These are phyloP conservation scores for Aspergillus sp. DNA, from an alignment of 2,329 filamentous ascomycete genomes.

Conservation along the genomic window DNA sequence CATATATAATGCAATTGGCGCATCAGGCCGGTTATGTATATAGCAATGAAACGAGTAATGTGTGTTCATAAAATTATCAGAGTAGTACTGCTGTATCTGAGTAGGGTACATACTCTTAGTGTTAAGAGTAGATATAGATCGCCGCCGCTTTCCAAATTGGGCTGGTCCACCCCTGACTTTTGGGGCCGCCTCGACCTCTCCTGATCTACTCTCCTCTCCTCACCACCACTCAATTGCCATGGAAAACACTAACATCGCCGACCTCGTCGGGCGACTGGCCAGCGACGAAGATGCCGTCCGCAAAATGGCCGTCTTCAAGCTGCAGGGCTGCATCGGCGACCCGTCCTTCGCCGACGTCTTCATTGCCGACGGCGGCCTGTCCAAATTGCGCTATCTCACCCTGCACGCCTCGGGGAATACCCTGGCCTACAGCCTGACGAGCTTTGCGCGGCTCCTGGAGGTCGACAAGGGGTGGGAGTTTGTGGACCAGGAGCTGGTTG, in stretches of 20 bases:
- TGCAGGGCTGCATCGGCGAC: conserved; percentile 90
- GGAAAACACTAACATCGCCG: conserved; percentile 48
- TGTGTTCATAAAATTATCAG: conserved; percentile 1
- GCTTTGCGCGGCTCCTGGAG: conserved; percentile 76
- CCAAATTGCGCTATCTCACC: conserved; percentile 70
- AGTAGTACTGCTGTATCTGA: too few species aligned
- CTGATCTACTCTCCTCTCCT: neutral
- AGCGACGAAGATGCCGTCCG: conserved; percentile 75
- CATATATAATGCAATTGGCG: too few species aligned
- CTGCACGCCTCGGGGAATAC: conserved; percentile 86
- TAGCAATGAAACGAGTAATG: too few species aligned
- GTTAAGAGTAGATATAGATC: too few species aligned
- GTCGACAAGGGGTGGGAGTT: conserved; percentile 95
- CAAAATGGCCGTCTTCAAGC: conserved; percentile 98
- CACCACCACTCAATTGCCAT: conserved; percentile 23
- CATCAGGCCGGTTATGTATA: neutral
- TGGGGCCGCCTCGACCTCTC: too few species aligned
- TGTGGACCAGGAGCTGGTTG: conserved; percentile 44
- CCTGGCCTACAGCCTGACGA: conserved; percentile 86
- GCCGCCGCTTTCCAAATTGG: too few species aligned
- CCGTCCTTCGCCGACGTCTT: conserved; percentile 95
- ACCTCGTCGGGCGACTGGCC: conserved; percentile 50
- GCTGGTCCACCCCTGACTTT: too few species aligned
- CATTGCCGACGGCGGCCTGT: conserved; percentile 77
- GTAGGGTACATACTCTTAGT: too few species aligned